Conservation (phyloP, 768 basidiomycete species). For the Cystofilobasidium bisporidii region DNA sequence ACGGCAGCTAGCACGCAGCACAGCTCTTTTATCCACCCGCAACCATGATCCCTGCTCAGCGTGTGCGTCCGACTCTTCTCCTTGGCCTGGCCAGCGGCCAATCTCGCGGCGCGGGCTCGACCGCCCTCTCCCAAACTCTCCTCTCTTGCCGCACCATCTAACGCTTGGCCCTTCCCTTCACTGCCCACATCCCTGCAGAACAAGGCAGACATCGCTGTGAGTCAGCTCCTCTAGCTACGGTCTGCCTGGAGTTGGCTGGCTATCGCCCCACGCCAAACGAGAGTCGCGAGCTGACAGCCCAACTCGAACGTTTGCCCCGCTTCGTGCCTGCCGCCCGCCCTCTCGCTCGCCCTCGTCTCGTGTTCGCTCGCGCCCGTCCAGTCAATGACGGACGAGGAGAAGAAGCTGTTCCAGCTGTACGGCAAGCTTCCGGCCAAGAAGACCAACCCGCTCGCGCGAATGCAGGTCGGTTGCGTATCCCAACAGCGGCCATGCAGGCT, state of each 20-base stretch:
- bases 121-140: constrained; percentile 21
- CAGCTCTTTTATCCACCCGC: too few relatives aligned
- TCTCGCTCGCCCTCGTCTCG: neutral
- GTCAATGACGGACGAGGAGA: constrained; percentile 80
- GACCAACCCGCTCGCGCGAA: constrained; percentile 72
- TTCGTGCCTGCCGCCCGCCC: constrained; percentile 32
- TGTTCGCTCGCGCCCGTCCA: constrained; percentile 39
- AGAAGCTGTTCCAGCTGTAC: constrained; percentile 86
- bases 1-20: too few relatives aligned
- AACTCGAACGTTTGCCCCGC: constrained; percentile 1
- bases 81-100: neutral
- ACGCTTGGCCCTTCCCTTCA: constrained; percentile 23
- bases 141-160: neutral
- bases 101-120: too few relatives aligned
- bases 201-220: constrained; percentile 87
- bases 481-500: too few relatives aligned
- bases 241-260: neutral
- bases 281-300: too few relatives aligned
- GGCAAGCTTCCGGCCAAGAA: constrained; percentile 90
- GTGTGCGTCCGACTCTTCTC: constrained; percentile 3
- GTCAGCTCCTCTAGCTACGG: constrained; percentile 36
- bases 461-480: constrained; percentile 48
- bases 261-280: constrained; percentile 28
- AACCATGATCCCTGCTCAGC: constrained; percentile 18
- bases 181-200: constrained; percentile 45